phyloP scores from a whole-genome alignment of 2,329 filamentous ascomycete genomes.

The Pyrenophora tritici-repentis region DNA sequence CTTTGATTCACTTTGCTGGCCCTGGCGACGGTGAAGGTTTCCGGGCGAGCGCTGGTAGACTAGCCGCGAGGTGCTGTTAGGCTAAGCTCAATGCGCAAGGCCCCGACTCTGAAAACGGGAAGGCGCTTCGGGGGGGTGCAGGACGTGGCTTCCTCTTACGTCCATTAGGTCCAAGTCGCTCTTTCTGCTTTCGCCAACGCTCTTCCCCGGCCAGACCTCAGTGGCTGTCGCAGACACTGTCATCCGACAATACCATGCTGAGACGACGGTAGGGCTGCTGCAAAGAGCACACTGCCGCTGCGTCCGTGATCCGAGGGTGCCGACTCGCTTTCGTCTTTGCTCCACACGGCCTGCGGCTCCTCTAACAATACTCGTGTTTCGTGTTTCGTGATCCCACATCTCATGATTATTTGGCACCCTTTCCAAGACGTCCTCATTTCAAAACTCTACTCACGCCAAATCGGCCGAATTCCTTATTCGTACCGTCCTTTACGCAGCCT shows the following conservation, averaged over 20 bases:
- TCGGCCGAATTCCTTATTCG: no score
- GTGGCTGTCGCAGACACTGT: not conserved
- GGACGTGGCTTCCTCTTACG: slow-evolving; percentile 1
- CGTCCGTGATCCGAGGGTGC: not conserved
- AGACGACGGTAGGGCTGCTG: no score
- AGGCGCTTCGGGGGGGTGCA: not conserved
- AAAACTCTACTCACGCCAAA: no score
- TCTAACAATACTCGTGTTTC: not conserved
- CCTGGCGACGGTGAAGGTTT: slow-evolving; percentile 1
- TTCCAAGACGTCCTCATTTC: no score
- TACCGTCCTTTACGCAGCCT: no score
- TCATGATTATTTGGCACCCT: no score
- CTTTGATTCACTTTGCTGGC: not conserved
- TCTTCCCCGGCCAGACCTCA: slow-evolving; percentile 1
- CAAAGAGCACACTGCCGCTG: no score
- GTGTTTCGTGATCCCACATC: slow-evolving; percentile 13
- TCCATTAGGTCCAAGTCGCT: not conserved
- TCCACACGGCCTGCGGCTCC: not conserved
- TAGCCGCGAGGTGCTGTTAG: slow-evolving; percentile 9
- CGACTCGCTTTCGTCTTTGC: not conserved
- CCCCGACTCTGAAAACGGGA: not conserved
- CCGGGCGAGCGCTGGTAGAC: not conserved
- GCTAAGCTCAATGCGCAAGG: not conserved
- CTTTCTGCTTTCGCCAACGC: not conserved
- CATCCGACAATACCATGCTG: no score